Percentiles rank a stretch among this genome's conserved stretches.
phyloP scores from a whole-genome alignment of 2,329 filamentous ascomycete species.

The Epichloe gansuensis region DNA sequence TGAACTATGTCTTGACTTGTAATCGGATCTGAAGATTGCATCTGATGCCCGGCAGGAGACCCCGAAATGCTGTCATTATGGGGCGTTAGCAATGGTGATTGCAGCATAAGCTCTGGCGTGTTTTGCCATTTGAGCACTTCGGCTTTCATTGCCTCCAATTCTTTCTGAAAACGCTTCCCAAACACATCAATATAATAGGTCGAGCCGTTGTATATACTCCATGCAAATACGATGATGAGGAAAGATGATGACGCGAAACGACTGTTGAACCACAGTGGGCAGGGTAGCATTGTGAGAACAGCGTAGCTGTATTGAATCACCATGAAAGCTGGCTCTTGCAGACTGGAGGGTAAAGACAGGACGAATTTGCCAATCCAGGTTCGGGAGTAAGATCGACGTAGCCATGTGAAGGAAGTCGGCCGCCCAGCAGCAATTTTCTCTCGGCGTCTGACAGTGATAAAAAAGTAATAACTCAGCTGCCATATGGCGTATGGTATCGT shows the following conservation, averaged over 20 bases:
- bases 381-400: constrained; percentile 80
- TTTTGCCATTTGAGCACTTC: constrained; percentile 85
- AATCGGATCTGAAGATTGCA: constrained; percentile 9
- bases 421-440: constrained; percentile 93
- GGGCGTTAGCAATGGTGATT: constrained; percentile 22
- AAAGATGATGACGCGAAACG: constrained; percentile 67
- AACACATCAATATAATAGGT: constrained; percentile 99
- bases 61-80: constrained; percentile 13
- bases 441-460: constrained; percentile 87
- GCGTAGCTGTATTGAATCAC: constrained; percentile 88
- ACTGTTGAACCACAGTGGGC: constrained; percentile 88
- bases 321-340: constrained; percentile 93
- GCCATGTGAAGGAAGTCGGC: constrained; percentile 95
- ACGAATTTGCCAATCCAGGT: constrained; percentile 81
- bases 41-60: constrained; percentile 7
- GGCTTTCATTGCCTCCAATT: constrained; percentile 75
- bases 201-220: constrained; percentile 93
- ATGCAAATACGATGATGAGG: constrained; percentile 70
- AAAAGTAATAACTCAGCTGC: constrained; percentile 86
- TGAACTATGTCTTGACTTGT: not conserved
- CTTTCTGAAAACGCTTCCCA: constrained; percentile 91
- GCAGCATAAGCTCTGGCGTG: constrained; percentile 33
- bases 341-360: constrained; percentile 54
- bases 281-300: constrained; percentile 84
- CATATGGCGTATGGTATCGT: constrained; percentile 85